These are phyloP conservation scores for Cynanchum wilfordii DNA, from an alignment of 257 asterid species.

Conservation along the genomic window DNA sequence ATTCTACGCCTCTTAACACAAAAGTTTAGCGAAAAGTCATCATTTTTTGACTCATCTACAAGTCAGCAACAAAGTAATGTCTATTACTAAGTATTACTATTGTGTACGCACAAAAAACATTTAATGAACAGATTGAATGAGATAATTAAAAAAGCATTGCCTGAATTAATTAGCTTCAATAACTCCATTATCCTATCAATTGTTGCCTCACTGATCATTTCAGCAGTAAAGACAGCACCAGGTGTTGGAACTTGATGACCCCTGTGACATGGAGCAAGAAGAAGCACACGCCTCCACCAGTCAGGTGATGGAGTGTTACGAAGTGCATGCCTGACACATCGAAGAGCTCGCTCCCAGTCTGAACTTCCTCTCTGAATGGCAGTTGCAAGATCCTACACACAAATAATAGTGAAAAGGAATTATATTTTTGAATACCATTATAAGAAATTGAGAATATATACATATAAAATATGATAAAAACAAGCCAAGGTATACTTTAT, in stretches of 20 bases:
- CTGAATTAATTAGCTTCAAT: slow-evolving; percentile 83
- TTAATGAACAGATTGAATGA: neutral
- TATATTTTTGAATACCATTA: neutral
- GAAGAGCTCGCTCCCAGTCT: slow-evolving; percentile 97
- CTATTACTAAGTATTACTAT: neutral
- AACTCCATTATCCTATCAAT: slow-evolving; percentile 89
- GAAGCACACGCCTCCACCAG: slow-evolving; percentile 99
- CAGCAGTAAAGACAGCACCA: slow-evolving; percentile 97
- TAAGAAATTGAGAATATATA: too few species aligned
- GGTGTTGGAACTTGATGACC: slow-evolving; percentile 65
- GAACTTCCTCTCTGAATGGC: slow-evolving; percentile 91
- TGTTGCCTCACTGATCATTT: slow-evolving; percentile 93
- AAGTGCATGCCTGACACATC: slow-evolving; percentile 94
- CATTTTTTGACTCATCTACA: neutral
- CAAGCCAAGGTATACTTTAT: neutral
- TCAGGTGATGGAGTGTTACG: slow-evolving; percentile 98
- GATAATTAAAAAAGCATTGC: slow-evolving; percentile 36
- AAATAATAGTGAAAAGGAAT: slow-evolving; percentile 13
- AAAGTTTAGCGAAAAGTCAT: neutral
- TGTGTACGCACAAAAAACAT: neutral
- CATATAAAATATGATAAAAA: neutral
- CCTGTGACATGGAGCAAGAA: slow-evolving; percentile 94
- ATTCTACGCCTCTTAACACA: neutral
- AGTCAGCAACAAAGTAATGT: neutral
- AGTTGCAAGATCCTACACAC: slow-evolving; percentile 81